A percentile compares a stretch with the other conserved stretches of the same genome.
These are phyloP conservation scores for Miscanthus lutarioriparius DNA, from an alignment of 176 grass and related monocot species.

Conservation along the genomic window DNA sequence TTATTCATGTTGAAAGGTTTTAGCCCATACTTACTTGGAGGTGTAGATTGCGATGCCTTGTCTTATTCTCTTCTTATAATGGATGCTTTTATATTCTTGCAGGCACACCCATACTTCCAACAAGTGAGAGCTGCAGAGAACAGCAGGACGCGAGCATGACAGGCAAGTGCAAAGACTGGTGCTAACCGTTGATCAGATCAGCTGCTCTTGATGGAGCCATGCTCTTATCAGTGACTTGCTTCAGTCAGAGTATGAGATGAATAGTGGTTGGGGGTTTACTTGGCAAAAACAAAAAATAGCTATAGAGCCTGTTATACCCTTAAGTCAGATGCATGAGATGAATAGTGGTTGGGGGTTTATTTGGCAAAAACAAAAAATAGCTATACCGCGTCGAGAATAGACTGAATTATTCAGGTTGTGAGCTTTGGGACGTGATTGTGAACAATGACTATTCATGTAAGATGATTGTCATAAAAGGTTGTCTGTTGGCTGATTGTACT, in stretches of 20 bases:
- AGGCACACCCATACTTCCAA: constrained; percentile 91
- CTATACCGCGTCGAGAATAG: not conserved
- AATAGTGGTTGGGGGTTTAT: not conserved
- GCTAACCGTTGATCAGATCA: not conserved
- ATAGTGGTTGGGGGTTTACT: not conserved
- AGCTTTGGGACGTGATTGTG: not conserved
- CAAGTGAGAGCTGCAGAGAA: constrained; percentile 90
- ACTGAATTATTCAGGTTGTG: constrained; percentile 8
- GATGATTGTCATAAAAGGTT: constrained; percentile 20
- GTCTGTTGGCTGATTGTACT: not conserved
- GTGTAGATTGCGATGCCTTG: not conserved
- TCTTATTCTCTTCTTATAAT: constrained; percentile 17
- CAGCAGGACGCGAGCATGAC: constrained; percentile 62
- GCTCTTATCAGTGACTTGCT: not conserved
- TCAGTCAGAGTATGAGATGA: constrained; percentile 23
- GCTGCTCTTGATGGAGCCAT: not conserved
- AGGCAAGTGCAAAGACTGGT: constrained; percentile 4
- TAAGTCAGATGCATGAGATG: constrained; percentile 31
- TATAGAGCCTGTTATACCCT: no score
- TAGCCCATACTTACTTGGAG: not conserved
- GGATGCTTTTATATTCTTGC: constrained; percentile 14
- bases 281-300: constrained; percentile 22
- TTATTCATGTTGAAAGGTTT: not conserved
- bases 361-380: constrained; percentile 23
- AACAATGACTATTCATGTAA: constrained; percentile 34